Base-by-base conservation (phyloP, 352 stramenopile genomes). In the Globisporangium paddicum region DNA sequence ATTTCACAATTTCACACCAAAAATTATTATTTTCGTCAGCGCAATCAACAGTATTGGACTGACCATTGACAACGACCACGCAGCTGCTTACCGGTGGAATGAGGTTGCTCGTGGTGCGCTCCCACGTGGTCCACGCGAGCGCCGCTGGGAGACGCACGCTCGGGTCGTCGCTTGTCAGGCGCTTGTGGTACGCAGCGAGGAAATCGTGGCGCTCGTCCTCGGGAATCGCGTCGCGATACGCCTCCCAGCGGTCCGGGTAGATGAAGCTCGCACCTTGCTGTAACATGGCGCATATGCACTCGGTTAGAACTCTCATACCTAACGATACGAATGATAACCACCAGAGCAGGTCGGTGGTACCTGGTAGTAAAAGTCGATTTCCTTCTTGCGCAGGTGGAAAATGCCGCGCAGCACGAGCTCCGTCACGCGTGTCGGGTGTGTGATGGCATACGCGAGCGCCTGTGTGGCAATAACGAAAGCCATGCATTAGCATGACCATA, bases 281-380 rank as follows among this genome's bases (percentile, higher is more conserved):
- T 19, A 7, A 3, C 7, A 25, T 4, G 18, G 38, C 28, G 19
- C n/a, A 38, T 18, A 23, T 9, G 13, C 26, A 38, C 25, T 34
- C 37, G 5, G 18, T 46, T 25, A 23, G 7, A 11, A 23, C 14
- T 46, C 6, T n/a, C 6, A 23, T 25, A 21, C 2, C 16, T 44
- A 7, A 35, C 25, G 16, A 37, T 25, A 34, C 18, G 14, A 49
- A 14, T 48, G 34, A 16, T 38, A 42, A 16, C 1, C 14, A 19
- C 9, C n/a, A 13, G 37, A 19, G 13, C 19, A 16, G 37, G 16
- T 44, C 19, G 38, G 16, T 34, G 38, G 16, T 34, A 78, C 76
- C 66, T 96, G 81, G 62, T 98, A 98, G 63, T 98, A 87, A 71
- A 97, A 98, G 66, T 97, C 80, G 52, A 98, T 90, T 67, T 98